Evolutionary conservation across 1,139 yeast species (phyloP).

Genomic region (Taphrina communis): DNA sequence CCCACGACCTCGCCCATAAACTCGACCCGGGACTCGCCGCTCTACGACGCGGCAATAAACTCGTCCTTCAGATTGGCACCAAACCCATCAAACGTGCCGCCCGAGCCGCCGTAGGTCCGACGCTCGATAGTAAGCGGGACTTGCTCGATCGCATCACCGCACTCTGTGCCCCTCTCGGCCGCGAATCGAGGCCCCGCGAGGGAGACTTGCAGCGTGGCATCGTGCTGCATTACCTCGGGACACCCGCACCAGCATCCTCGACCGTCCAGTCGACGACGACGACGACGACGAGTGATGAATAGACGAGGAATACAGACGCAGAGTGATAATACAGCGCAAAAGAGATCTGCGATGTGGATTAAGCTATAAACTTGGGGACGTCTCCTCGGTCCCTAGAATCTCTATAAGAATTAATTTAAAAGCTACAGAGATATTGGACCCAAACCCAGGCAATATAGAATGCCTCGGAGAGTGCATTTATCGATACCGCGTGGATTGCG

Average conservation of each 20-base stretch:
- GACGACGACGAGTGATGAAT: neutral
- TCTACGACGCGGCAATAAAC: slow-evolving; percentile 27
- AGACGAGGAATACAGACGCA: too few relatives aligned
- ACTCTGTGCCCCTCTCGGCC: slow-evolving; percentile 15
- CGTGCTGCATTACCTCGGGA: slow-evolving; percentile 28
- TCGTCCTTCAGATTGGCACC: slow-evolving; percentile 25
- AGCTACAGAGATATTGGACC: too few relatives aligned
- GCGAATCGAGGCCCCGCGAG: slow-evolving; percentile 32
- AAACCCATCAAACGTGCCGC: slow-evolving; percentile 1
- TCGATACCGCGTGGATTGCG: neutral
- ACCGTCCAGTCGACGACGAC: neutral
- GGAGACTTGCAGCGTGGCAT: slow-evolving; percentile 26
- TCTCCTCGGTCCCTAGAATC: neutral
- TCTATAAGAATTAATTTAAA: neutral
- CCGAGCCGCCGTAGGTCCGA: neutral
- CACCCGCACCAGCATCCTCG: neutral
- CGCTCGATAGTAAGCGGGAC: neutral
- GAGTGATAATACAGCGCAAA: too few relatives aligned
- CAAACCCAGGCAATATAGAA: too few relatives aligned
- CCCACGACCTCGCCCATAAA: slow-evolving; percentile 29
- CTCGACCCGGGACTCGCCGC: slow-evolving; percentile 35
- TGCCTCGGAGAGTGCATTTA: too few relatives aligned
- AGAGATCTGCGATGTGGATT: too few relatives aligned
- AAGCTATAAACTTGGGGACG: neutral
- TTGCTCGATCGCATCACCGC: slow-evolving; percentile 15